Conservation (phyloP, 1,284 basidiomycete species). For the Trametes polyzona region DNA sequence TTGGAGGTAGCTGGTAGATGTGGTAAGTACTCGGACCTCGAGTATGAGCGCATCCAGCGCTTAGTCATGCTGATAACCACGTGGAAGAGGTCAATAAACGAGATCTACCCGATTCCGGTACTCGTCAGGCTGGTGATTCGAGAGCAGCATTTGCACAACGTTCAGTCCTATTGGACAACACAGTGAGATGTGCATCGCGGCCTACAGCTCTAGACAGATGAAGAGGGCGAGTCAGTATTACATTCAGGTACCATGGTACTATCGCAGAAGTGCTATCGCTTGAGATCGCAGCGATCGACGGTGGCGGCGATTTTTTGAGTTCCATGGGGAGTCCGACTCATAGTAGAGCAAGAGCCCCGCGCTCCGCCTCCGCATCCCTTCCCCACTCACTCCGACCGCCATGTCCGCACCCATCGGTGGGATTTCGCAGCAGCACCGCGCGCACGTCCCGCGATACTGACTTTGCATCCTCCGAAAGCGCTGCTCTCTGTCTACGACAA, state of each 20-base stretch:
- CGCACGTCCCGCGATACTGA: background rate
- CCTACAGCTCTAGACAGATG: no score
- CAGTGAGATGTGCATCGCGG: no score
- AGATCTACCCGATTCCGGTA: background rate
- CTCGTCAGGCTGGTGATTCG: no score
- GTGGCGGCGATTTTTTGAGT: constrained; percentile 22
- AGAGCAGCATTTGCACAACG: no score
- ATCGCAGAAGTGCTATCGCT: constrained; percentile 16
- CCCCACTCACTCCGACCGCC: constrained; percentile 12
- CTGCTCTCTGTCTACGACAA: constrained; percentile 99
- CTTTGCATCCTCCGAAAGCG: constrained; percentile 49
- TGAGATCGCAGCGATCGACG: constrained; percentile 24
- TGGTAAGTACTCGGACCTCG: no score
- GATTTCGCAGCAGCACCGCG: constrained; percentile 10
- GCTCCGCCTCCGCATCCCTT: no score
- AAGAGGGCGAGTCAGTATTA: no score
- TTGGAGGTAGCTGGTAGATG: background rate
- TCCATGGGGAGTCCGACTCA: constrained; percentile 6
- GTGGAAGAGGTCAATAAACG: background rate
- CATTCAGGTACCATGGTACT: no score
- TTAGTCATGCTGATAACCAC: background rate
- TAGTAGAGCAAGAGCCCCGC: background rate
- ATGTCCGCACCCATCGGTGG: constrained; percentile 44
- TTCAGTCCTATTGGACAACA: no score
- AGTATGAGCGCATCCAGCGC: no score